These are phyloP conservation scores for Puccinia hordei DNA, from an alignment of 1,284 basidiomycete species.

Conservation along the genomic window DNA sequence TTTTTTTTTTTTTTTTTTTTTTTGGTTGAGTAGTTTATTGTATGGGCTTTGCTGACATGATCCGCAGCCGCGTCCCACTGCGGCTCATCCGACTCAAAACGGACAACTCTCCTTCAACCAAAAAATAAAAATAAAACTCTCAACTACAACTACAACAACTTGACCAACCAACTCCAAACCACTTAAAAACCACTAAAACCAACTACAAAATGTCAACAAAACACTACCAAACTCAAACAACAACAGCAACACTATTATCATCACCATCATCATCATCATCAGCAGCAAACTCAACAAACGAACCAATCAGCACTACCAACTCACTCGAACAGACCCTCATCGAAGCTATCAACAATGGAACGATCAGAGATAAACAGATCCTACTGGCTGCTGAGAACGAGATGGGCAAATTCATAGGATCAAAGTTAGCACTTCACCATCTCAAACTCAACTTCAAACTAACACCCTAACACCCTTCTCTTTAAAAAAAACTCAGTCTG, in stretches of 20 bases:
- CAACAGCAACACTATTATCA: neutral
- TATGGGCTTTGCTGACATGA: too few species aligned
- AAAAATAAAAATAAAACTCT: neutral
- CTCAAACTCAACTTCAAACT: too few species aligned
- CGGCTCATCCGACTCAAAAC: too few species aligned
- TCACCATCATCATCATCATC: neutral
- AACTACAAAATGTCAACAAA: too few species aligned
- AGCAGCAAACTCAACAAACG: too few species aligned
- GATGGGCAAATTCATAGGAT: conserved; percentile 33
- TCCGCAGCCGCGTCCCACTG: too few species aligned
- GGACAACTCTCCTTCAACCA: neutral
- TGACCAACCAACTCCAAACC: too few species aligned
- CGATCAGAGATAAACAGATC: conserved; percentile 43
- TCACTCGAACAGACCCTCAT: conserved; percentile 25
- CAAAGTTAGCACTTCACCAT: too few species aligned
- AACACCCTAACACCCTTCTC: too few species aligned
- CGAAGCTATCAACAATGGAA: conserved; percentile 44
- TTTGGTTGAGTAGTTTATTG: too few species aligned
- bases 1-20: too few species aligned
- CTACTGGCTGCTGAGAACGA: conserved; percentile 34
- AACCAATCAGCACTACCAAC: neutral
- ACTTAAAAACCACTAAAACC: too few species aligned
- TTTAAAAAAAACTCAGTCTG: neutral
- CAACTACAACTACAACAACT: neutral
- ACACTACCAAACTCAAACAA: neutral